Conservation (phyloP, 1,284 basidiomycete genomes). For the Somion occarium region DNA sequence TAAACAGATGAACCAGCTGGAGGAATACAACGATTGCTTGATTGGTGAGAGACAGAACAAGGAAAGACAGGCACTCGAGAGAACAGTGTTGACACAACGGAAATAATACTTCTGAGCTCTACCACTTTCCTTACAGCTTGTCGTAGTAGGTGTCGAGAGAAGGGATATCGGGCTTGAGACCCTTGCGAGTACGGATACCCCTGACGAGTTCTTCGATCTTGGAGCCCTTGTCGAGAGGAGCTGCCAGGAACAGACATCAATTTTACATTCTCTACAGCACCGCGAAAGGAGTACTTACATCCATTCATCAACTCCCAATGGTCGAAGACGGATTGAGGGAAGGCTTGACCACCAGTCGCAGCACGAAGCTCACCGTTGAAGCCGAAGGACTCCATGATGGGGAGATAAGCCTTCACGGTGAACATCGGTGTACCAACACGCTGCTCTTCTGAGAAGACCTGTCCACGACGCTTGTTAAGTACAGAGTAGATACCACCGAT, state of each 20-base stretch:
- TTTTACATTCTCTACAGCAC: slow-evolving; percentile 11
- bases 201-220: slow-evolving; percentile 88
- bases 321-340: slow-evolving; percentile 96
- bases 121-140: slow-evolving; percentile 44
- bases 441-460: slow-evolving; percentile 98
- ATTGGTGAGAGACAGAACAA: not conserved
- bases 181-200: slow-evolving; percentile 86
- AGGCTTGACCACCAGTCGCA: slow-evolving; percentile 94
- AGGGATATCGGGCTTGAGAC: slow-evolving; percentile 91
- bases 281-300: slow-evolving; percentile 40
- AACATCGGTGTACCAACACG: slow-evolving; percentile 98
- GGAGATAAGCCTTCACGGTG: slow-evolving; percentile 98
- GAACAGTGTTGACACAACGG: not conserved
- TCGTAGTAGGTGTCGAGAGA: slow-evolving; percentile 87
- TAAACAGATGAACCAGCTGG: not conserved
- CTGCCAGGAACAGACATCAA: slow-evolving; percentile 29
- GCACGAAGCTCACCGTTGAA: slow-evolving; percentile 97
- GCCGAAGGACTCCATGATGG: slow-evolving; percentile 97
- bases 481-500: slow-evolving; percentile 97
- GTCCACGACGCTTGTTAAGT: slow-evolving; percentile 97
- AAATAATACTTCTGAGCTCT: not conserved
- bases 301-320: slow-evolving; percentile 87
- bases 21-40: not conserved
- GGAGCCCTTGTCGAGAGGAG: slow-evolving; percentile 79
- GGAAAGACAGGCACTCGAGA: not conserved